Evolutionary conservation across 148 eudicot genomes (phyloP).

Genomic region (Chenopodium quinoa): DNA sequence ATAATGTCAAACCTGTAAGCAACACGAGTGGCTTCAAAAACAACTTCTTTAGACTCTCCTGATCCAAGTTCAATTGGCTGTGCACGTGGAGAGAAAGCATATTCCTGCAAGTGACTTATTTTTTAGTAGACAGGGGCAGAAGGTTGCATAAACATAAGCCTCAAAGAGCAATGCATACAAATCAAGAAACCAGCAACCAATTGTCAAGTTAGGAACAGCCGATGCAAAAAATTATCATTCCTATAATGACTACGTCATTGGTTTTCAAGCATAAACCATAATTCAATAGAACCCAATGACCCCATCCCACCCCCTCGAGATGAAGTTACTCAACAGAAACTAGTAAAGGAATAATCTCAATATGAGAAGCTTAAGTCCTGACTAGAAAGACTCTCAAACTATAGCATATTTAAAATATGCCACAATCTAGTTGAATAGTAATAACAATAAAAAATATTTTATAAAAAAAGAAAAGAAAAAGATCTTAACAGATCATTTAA

Average conservation of each 20-base stretch:
- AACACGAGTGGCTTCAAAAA: conserved; percentile 95
- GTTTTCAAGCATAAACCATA: not conserved
- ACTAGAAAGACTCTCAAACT: not conserved
- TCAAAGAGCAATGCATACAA: not conserved
- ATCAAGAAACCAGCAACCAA: not conserved
- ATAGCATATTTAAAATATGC: not conserved
- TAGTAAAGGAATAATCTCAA: not conserved
- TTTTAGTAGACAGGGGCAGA: conserved; percentile 23
- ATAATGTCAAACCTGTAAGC: conserved; percentile 73
- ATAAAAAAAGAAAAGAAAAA: not conserved
- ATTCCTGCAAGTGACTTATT: conserved; percentile 57
- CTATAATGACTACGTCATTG: not conserved
- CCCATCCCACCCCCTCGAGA: not conserved
- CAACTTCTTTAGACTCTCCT: conserved; percentile 76
- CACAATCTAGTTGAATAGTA: not conserved
- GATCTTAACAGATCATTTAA: not conserved
- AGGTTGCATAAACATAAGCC: not conserved
- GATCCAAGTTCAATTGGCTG: conserved; percentile 92
- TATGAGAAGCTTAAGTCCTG: not conserved
- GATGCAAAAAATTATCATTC: not conserved
- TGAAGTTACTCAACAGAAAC: not conserved
- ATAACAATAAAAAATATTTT: not conserved
- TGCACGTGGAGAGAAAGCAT: conserved; percentile 92
- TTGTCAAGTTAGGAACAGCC: not conserved
- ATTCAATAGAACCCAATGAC: too few relatives aligned